Evolutionary conservation across 768 basidiomycete species (phyloP).

Genomic region (Suillus bovinus): DNA sequence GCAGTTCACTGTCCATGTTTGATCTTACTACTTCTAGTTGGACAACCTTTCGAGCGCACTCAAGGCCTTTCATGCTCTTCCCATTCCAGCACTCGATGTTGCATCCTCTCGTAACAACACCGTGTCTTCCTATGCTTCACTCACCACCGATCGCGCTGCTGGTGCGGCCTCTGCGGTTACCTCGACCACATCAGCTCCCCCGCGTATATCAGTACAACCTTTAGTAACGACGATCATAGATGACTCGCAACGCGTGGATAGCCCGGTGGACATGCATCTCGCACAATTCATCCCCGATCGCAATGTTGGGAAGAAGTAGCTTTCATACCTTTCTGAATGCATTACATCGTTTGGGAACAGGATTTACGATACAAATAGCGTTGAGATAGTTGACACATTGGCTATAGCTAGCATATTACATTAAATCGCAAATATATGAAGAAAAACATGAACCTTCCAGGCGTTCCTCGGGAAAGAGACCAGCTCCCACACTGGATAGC

Average conservation of each 20-base stretch:
- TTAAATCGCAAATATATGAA: not conserved
- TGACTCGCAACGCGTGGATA: slow-evolving; percentile 28
- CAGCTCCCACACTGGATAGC: not conserved
- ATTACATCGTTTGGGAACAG: slow-evolving; percentile 2
- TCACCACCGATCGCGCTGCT: not conserved
- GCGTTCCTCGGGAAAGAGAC: not conserved
- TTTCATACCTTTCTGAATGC: not conserved
- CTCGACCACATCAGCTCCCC: slow-evolving; percentile 1
- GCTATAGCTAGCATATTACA: not conserved
- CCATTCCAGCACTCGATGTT: slow-evolving; percentile 41
- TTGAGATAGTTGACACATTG: not conserved
- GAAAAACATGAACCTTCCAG: not conserved
- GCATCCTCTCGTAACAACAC: slow-evolving; percentile 30
- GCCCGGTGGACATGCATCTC: slow-evolving; percentile 29
- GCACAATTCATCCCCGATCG: slow-evolving; percentile 10
- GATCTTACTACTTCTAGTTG: slow-evolving; percentile 21
- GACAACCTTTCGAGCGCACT: slow-evolving; percentile 35
- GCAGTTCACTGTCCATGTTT: not conserved
- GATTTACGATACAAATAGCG: not conserved
- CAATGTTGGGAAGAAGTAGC: not conserved
- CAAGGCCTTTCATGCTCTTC: slow-evolving; percentile 45
- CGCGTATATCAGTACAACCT: slow-evolving; percentile 3
- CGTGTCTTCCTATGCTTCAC: slow-evolving; percentile 24
- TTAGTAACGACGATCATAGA: slow-evolving; percentile 23
- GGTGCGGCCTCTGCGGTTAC: not conserved